Base-by-base conservation (phyloP, 2,329 filamentous ascomycete species). In the Aspergillus oerlinghausenensis region DNA sequence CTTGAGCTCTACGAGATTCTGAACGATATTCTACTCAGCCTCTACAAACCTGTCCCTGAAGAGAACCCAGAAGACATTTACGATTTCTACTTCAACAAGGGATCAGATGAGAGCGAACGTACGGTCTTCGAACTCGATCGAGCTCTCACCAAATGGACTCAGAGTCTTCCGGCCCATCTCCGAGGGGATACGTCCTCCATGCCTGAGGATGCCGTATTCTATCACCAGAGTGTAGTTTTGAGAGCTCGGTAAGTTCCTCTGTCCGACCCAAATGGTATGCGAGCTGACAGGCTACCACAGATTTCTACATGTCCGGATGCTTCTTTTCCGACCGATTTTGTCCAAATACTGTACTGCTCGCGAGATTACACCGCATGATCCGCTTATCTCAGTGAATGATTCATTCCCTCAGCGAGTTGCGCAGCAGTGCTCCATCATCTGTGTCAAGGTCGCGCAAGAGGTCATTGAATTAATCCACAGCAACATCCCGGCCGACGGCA, bases 1-100 rank as follows among this genome's bases (percentile, higher is more conserved):
- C 60, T 73, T 9, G 68, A 72, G 43, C 56, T 74, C 3, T 73
- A 72, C 54, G 67, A 73, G 29, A 73, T 74, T 10, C 55, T 74
- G 55, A 69, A 73, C 49, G 67, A 73, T 32, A 66, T 73, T 1
- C 58, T 73, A 2, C 56, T 72, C 6, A 70, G 63, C 40, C 45
- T 70, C 2, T 71, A 72, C 47, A 68, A 65, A 19, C 63, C 67
- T 4, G 45, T 59, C 3, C 54, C 61, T 0, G 69, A 71, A 7
- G 68, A 68, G 3, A 62, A 51, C 5, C 52, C 57, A 0, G 64
- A 69, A 21, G 66, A 70, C 21, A 61, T 64, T 0, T 66, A 70
- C 49, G 63, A 68, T 26, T 67, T 68, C 3, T 68, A 65, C 45
- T 71, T 70, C 48, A 63, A 61, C 49, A 63, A 62, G 23, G 57